Conservation (phyloP, 2,329 filamentous ascomycete genomes). For the Venturia nashicola region DNA sequence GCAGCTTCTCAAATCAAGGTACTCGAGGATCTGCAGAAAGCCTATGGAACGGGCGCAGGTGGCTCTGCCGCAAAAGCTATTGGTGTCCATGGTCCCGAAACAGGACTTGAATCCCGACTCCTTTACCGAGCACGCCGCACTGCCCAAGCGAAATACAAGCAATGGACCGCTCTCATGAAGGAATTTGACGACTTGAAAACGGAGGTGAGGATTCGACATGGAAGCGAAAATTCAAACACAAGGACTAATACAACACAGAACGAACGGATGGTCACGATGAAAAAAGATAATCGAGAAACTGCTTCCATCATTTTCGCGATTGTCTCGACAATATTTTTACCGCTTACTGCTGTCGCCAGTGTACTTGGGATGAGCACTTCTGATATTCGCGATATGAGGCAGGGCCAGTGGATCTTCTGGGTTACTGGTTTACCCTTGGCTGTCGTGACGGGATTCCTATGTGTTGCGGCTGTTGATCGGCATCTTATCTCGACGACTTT, state of each 20-base stretch:
- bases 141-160: background rate
- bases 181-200: background rate
- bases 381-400: constrained; percentile 5
- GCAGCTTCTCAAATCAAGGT: background rate
- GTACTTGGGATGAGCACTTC: constrained; percentile 4
- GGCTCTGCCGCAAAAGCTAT: background rate
- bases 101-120: background rate
- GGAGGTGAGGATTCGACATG: background rate
- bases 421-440: background rate
- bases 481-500: background rate
- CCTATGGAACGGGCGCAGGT: background rate
- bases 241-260: background rate
- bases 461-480: background rate
- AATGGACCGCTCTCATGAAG: background rate
- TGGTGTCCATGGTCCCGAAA: background rate
- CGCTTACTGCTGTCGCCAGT: constrained; percentile 1
- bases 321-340: background rate
- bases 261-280: background rate
- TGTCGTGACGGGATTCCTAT: background rate
- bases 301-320: constrained; percentile 7
- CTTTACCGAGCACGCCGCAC: background rate
- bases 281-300: background rate
- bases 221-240: background rate
- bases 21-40: background rate
- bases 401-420: constrained; percentile 7